Base-by-base conservation (phyloP, 73 alveolate genomes). In the Urostyla sp. region DNA sequence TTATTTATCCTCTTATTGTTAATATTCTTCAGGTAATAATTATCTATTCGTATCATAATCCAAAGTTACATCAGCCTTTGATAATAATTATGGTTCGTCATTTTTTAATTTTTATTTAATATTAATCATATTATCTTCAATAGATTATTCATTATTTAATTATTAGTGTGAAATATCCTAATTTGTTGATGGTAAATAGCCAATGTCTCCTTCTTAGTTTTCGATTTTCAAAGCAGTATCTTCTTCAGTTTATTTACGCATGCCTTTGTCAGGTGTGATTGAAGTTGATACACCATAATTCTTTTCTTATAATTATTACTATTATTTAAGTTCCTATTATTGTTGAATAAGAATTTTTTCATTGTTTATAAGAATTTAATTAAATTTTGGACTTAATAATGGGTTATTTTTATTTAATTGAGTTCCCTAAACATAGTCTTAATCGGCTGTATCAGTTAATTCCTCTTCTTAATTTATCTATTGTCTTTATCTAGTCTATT, bases 241-340 rank as follows among this genome's bases (percentile, higher is more conserved):
- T n/a, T 59, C 27, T 13, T 28, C 31, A 26, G 11, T 55, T 32
- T 59, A 3, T 7, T 59, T 59, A 59, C 57, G 37, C 16, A 4
- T 26, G 36, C 32, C 8, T 11, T 34, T 13, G 7, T 59, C 76
- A 2, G 76, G 76, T 6, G 76, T 59, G 4, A 59, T 59, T 59
- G 76, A 59, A 8, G 76, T 59, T 11, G 57, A 52, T 7, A 59
- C 76, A 13, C 76, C 80, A 40, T 50, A 51, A 18, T 66, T 44
- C 43, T 4, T 21, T 18, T 40, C 43, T 18, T 43, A 18, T 15
- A 24, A 38, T 24, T 44, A 15, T n/a, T 31, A 4, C 20, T 54
- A 11, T 24, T 43, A 5, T 13, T 40, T 4, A 18, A 40, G 66
- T 66, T 66, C 26, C 8, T 40, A 13, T 66, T 66, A 11, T 18